A percentile compares a stretch with the other conserved stretches of the same genome.
Conservation (phyloP, 1,284 basidiomycete genomes). For the Microbotryum silenes-acaulis region DNA sequence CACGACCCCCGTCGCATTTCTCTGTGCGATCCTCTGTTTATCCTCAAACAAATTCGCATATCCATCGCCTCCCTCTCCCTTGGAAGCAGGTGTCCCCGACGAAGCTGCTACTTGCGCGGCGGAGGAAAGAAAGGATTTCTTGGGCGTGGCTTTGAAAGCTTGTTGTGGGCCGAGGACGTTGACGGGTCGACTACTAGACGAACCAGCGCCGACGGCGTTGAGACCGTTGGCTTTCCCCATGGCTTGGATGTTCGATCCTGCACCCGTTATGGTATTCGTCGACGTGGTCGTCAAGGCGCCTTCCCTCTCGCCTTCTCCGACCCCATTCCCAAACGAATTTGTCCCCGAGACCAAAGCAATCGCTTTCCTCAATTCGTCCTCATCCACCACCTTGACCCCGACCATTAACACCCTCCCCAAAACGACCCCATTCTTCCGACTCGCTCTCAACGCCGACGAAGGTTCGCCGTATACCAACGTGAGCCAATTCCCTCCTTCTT, state of each 20-base stretch:
- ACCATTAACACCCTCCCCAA: slow-evolving; percentile 67
- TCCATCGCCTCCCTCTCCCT: slow-evolving; percentile 10
- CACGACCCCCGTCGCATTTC: no score
- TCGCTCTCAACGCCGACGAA: slow-evolving; percentile 62
- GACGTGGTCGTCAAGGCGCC: background rate
- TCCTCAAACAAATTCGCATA: slow-evolving; percentile 32
- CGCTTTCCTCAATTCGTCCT: slow-evolving; percentile 42
- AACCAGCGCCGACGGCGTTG: slow-evolving; percentile 2
- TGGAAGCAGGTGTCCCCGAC: background rate
- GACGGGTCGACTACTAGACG: slow-evolving; percentile 23
- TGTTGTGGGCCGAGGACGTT: slow-evolving; percentile 25
- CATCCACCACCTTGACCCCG: slow-evolving; percentile 55
- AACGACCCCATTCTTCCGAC: slow-evolving; percentile 67
- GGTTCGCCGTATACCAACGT: slow-evolving; percentile 51
- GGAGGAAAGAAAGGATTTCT: slow-evolving; percentile 19
- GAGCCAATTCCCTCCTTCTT: slow-evolving; percentile 38
- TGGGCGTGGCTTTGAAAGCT: slow-evolving; percentile 28
- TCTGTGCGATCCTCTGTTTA: slow-evolving; percentile 22
- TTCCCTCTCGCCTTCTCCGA: background rate
- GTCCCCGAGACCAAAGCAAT: background rate
- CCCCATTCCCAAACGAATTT: background rate
- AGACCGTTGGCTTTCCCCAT: background rate
- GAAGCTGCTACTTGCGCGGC: background rate
- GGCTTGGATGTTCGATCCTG: background rate
- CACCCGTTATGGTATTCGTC: background rate